Conservation (phyloP, 345 rosid species). For the Pistacia atlantica region DNA sequence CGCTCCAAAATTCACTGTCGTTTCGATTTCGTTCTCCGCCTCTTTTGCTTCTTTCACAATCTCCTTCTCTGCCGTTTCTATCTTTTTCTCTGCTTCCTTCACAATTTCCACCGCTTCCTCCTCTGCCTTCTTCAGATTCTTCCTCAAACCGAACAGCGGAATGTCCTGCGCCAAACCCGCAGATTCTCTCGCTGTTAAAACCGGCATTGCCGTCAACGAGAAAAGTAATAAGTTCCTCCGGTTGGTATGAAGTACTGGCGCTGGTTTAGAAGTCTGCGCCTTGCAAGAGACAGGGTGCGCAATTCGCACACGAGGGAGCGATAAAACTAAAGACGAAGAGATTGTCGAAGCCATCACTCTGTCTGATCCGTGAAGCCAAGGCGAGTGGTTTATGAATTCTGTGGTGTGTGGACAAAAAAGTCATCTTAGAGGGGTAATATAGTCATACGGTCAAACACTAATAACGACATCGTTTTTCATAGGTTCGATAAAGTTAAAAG, state of each 20-base stretch:
- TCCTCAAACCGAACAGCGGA: constrained; percentile 74
- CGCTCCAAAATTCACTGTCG: constrained; percentile 53
- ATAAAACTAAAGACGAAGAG: constrained; percentile 34
- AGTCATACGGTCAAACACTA: neutral
- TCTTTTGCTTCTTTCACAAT: constrained; percentile 28
- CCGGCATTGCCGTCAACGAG: constrained; percentile 56
- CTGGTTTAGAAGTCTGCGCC: constrained; percentile 26
- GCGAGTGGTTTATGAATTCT: neutral
- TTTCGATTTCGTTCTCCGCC: constrained; percentile 54
- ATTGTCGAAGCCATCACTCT: constrained; percentile 53
- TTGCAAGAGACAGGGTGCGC: constrained; percentile 32
- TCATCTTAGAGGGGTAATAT: neutral
- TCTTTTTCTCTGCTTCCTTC: constrained; percentile 67
- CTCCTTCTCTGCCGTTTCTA: constrained; percentile 56
- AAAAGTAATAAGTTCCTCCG: constrained; percentile 61
- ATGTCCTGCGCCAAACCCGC: constrained; percentile 61
- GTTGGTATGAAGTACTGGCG: constrained; percentile 28
- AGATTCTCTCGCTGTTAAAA: constrained; percentile 31
- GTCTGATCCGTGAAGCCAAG: neutral
- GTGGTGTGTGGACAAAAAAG: neutral
- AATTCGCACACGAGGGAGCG: constrained; percentile 20
- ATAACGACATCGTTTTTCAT: neutral
- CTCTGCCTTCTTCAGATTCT: constrained; percentile 71
- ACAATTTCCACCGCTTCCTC: constrained; percentile 74
- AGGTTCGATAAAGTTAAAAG: no score